phyloP scores from a whole-genome alignment of 2,329 filamentous ascomycete species.

The Aspergillus sojae region DNA sequence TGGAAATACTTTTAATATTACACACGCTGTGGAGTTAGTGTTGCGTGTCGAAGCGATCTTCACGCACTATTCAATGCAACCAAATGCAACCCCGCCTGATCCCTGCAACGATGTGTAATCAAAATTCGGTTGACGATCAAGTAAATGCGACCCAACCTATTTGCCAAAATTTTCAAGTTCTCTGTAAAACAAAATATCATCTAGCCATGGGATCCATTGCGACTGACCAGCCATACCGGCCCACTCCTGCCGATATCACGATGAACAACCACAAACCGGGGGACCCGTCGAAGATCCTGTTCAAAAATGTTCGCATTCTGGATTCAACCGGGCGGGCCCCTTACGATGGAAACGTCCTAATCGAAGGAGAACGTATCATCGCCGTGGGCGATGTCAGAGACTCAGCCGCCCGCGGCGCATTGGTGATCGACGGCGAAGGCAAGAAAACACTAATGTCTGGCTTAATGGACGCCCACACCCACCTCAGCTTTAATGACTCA shows the following conservation, averaged over 20 bases:
- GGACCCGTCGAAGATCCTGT: neutral
- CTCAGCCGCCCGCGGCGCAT: neutral
- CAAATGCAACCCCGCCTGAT: neutral
- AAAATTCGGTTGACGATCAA: neutral
- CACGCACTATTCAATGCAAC: neutral
- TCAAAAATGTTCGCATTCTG: neutral
- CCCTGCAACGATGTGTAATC: neutral
- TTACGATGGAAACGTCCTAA: neutral
- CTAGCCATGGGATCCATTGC: neutral
- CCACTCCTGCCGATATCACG: neutral
- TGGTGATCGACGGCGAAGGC: neutral
- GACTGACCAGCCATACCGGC: neutral
- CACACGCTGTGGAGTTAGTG: neutral
- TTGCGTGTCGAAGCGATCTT: neutral
- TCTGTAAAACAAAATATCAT: neutral
- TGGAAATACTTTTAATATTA: too few relatives aligned
- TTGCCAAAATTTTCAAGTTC: neutral
- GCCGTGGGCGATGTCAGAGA: neutral
- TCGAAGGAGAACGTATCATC: neutral
- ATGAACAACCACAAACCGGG: neutral
- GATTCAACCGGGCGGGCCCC: neutral
- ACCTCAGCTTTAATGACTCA: neutral
- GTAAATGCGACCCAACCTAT: neutral
- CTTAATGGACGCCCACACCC: neutral
- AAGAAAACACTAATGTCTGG: neutral